phyloP scores from a whole-genome alignment of 1,284 basidiomycete genomes.

The Phaffia rhodozyma region DNA sequence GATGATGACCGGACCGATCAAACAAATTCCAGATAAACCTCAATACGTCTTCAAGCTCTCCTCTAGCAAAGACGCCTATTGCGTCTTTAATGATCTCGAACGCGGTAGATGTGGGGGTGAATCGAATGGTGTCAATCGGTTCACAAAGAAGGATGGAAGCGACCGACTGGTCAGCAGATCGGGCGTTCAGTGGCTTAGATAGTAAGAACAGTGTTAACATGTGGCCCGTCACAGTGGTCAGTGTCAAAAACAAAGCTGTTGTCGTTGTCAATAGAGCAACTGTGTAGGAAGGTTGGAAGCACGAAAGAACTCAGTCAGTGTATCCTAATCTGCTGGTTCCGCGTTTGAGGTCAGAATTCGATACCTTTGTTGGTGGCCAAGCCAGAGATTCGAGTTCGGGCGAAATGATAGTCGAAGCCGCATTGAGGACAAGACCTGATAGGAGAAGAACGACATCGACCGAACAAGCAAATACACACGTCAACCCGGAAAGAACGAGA shows the following conservation, averaged over 20 bases:
- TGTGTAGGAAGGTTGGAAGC: neutral
- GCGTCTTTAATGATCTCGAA: slow-evolving; percentile 10
- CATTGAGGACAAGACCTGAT: slow-evolving; percentile 9
- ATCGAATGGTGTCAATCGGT: neutral
- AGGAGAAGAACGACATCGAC: neutral
- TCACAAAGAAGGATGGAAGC: slow-evolving; percentile 4
- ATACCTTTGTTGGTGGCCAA: slow-evolving; percentile 11
- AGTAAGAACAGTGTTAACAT: neutral
- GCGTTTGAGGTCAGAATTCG: no score
- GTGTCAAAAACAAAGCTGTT: neutral
- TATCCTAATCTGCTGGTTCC: no score
- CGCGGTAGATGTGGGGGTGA: neutral
- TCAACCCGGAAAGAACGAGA: neutral
- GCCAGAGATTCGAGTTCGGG: slow-evolving; percentile 6
- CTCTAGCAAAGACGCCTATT: slow-evolving; percentile 6
- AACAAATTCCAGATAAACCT: neutral
- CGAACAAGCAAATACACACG: neutral
- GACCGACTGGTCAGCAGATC: neutral
- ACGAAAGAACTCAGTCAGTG: neutral
- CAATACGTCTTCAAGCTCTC: slow-evolving; percentile 7
- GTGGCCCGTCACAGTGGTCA: slow-evolving; percentile 9
- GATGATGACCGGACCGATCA: neutral
- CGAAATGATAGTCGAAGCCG: slow-evolving; percentile 7
- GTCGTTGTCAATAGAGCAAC: slow-evolving; percentile 3
- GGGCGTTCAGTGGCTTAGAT: neutral